Conservation (phyloP, 495 filamentous ascomycete genomes). For the Cenococcum geophilum region DNA sequence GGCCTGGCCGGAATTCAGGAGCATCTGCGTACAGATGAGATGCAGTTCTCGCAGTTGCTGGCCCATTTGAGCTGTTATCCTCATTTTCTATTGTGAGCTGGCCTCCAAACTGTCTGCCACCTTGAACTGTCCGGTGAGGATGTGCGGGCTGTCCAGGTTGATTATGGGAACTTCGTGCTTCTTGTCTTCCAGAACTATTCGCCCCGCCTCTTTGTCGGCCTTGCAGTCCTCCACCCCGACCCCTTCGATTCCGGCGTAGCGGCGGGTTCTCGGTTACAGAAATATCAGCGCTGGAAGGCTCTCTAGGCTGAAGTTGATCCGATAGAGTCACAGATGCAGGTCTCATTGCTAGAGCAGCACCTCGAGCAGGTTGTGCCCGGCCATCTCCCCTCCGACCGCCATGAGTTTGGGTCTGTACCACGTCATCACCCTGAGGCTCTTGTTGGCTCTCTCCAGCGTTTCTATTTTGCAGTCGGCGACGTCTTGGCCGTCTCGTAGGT, state of each 20-base stretch:
- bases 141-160: background rate
- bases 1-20: slow-evolving; percentile 39
- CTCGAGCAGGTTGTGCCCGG: slow-evolving; percentile 1
- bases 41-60: slow-evolving; percentile 1
- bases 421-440: background rate
- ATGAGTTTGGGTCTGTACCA: background rate
- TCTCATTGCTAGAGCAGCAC: slow-evolving; percentile 18
- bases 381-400: slow-evolving; percentile 12
- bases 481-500: background rate
- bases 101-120: slow-evolving; percentile 40
- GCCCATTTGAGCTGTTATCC: background rate
- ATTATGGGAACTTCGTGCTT: background rate
- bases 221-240: slow-evolving; percentile 13
- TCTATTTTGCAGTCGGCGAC: background rate
- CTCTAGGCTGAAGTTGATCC: background rate
- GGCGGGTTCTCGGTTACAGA: slow-evolving; percentile 5
- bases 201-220: slow-evolving; percentile 9
- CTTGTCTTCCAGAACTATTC: slow-evolving; percentile 11
- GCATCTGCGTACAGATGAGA: slow-evolving; percentile 36
- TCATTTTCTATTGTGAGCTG: slow-evolving; percentile 30
- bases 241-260: slow-evolving; percentile 8
- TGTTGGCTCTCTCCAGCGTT: background rate
- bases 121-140: slow-evolving; percentile 9
- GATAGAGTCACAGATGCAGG: slow-evolving; percentile 24
- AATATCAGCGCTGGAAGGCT: slow-evolving; percentile 19